phyloP scores from a whole-genome alignment of 106 monocot genomes.

The Apostasia ramifera region DNA sequence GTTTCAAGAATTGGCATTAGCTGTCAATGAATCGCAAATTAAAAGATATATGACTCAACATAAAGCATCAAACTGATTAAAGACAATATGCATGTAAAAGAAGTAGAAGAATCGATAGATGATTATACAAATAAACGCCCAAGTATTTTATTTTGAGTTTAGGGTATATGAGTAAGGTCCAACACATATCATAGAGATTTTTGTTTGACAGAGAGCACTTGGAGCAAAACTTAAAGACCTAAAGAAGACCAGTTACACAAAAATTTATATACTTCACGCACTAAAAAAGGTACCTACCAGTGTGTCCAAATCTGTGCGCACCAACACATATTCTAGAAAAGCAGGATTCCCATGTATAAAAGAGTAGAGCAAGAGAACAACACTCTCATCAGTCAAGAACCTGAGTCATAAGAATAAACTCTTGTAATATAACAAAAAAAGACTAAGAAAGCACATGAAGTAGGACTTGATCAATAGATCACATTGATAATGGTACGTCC shows the following conservation, averaged over 20 bases:
- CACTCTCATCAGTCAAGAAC: conserved; percentile 73
- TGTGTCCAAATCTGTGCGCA: conserved; percentile 97
- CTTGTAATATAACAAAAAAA: neutral
- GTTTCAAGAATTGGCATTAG: conserved; percentile 92
- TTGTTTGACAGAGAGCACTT: no score
- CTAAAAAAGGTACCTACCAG: conserved; percentile 48
- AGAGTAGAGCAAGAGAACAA: conserved; percentile 77
- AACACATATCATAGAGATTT: no score
- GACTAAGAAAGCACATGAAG: neutral
- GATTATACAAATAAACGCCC: no score
- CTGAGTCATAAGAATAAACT: conserved; percentile 19
- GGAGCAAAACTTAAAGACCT: neutral
- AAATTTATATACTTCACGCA: neutral
- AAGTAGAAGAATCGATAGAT: neutral
- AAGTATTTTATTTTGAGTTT: no score
- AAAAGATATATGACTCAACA: conserved; percentile 2
- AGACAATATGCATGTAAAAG: neutral
- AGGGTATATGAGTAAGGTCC: no score
- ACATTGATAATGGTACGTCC: no score
- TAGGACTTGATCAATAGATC: neutral
- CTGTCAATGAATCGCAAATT: conserved; percentile 29
- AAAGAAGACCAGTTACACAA: neutral
- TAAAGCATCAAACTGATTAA: neutral
- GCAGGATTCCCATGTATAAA: conserved; percentile 88
- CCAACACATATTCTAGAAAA: conserved; percentile 92